These are phyloP conservation scores for Erodium texanum DNA, from an alignment of 441 rosid species.

Conservation along the genomic window DNA sequence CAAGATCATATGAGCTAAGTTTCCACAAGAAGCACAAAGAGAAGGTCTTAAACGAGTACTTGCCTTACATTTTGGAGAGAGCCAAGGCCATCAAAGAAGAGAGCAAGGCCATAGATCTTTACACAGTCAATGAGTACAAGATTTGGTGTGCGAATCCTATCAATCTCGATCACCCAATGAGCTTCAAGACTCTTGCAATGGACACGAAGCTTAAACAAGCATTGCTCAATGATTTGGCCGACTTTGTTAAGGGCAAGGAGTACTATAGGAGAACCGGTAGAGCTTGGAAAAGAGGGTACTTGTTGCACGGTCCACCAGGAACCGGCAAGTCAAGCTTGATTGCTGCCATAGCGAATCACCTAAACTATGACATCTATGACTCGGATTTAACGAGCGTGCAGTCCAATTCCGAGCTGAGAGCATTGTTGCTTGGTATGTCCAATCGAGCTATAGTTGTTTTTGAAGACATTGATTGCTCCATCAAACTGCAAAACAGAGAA, in stretches of 20 bases:
- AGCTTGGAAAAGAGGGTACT: conserved; percentile 29
- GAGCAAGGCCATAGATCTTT: conserved; percentile 19
- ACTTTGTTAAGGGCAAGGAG: conserved; percentile 22
- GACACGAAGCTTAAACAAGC: conserved; percentile 22
- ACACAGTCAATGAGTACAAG: not conserved
- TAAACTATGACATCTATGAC: conserved; percentile 17
- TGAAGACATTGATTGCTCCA: conserved; percentile 25
- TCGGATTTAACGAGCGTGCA: conserved; percentile 5
- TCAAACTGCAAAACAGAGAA: conserved; percentile 21
- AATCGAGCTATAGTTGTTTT: conserved; percentile 18
- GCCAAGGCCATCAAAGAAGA: conserved; percentile 22
- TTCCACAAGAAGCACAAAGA: conserved; percentile 20
- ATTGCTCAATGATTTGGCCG: conserved; percentile 26
- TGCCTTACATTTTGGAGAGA: conserved; percentile 18
- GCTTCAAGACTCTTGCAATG: conserved; percentile 28
- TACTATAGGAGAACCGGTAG: conserved; percentile 26
- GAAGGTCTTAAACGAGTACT: conserved; percentile 8
- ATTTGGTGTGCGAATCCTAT: conserved; percentile 14
- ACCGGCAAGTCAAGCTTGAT: conserved; percentile 23
- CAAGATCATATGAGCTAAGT: conserved; percentile 16
- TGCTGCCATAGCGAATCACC: conserved; percentile 21
- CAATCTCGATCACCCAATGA: conserved; percentile 35
- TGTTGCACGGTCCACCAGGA: conserved; percentile 21
- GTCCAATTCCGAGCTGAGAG: conserved; percentile 10
- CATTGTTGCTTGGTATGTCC: conserved; percentile 11